phyloP scores from a whole-genome alignment of 345 rosid species.

The Dipteronia sinensis region DNA sequence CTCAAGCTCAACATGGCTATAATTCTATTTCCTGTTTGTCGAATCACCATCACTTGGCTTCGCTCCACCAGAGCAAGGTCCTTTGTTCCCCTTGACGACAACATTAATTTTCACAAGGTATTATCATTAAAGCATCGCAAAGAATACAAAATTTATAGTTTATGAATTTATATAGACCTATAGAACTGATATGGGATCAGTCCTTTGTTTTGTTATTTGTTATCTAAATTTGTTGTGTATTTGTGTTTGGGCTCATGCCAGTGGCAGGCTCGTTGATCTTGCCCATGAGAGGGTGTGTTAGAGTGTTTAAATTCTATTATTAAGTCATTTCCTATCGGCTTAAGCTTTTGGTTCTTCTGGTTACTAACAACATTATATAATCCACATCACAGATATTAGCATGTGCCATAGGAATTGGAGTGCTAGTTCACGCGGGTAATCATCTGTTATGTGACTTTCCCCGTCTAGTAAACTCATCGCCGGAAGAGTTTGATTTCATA shows the following conservation, averaged over 20 bases:
- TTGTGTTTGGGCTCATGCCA: no score
- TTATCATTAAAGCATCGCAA: no score
- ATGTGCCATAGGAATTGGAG: slow-evolving; percentile 64
- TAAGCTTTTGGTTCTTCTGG: no score
- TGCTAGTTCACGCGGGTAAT: slow-evolving; percentile 68
- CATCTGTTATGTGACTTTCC: slow-evolving; percentile 90
- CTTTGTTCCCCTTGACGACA: slow-evolving; percentile 79
- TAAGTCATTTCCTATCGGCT: no score
- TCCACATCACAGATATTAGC: slow-evolving; percentile 64
- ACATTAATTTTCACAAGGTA: slow-evolving; percentile 90
- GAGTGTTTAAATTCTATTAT: no score
- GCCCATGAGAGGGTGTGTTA: no score
- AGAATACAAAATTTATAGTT: no score
- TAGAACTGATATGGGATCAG: no score
- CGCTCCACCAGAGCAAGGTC: slow-evolving; percentile 73
- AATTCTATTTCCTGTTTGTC: slow-evolving; percentile 88
- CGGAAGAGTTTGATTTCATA: slow-evolving; percentile 62
- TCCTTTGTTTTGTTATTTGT: no score
- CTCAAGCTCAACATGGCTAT: slow-evolving; percentile 98
- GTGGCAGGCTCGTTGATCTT: no score
- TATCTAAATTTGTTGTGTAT: no score
- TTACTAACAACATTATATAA: background rate
- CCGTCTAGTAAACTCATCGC: slow-evolving; percentile 54
- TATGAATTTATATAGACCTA: no score
- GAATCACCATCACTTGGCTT: slow-evolving; percentile 92